phyloP scores from a whole-genome alignment of 192 early-diverging fungal genomes.

The Diversispora epigaea region DNA sequence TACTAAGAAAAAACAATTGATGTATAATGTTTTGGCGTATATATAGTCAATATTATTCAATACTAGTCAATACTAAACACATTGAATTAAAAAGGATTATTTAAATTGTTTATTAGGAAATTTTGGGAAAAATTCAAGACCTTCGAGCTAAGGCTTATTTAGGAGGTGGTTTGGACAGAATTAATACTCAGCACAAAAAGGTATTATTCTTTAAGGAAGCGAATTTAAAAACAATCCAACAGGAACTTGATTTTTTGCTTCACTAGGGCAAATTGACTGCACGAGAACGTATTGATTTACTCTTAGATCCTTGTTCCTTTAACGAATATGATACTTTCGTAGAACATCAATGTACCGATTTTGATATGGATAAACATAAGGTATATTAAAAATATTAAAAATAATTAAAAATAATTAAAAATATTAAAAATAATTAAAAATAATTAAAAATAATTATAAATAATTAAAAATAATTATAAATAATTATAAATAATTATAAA shows the following conservation, averaged over 20 bases:
- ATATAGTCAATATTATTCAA: no score
- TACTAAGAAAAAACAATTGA: no score
- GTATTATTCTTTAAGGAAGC: slow-evolving; percentile 37
- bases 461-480: no score
- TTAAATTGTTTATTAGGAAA: slow-evolving; percentile 30
- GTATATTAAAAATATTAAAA: slow-evolving; percentile 28
- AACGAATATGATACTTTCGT: slow-evolving; percentile 92
- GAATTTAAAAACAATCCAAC: background rate
- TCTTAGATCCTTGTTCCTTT: slow-evolving; percentile 84
- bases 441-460: no score
- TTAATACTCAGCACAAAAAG: slow-evolving; percentile 83
- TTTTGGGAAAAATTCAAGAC: slow-evolving; percentile 50
- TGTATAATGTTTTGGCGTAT: background rate
- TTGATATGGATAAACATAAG: slow-evolving; percentile 80
- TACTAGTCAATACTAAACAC: no score
- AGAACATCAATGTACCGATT: slow-evolving; percentile 90
- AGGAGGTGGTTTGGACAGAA: slow-evolving; percentile 80
- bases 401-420: no score
- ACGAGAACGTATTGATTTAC: slow-evolving; percentile 82
- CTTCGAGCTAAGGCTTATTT: slow-evolving; percentile 72
- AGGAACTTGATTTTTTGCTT: background rate
- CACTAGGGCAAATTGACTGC: slow-evolving; percentile 84
- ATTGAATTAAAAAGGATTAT: background rate
- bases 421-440: no score
- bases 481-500: no score